Evolutionary conservation across 2,329 filamentous ascomycete species (phyloP).

Genomic region (Cryoendolithus antarcticus): DNA sequence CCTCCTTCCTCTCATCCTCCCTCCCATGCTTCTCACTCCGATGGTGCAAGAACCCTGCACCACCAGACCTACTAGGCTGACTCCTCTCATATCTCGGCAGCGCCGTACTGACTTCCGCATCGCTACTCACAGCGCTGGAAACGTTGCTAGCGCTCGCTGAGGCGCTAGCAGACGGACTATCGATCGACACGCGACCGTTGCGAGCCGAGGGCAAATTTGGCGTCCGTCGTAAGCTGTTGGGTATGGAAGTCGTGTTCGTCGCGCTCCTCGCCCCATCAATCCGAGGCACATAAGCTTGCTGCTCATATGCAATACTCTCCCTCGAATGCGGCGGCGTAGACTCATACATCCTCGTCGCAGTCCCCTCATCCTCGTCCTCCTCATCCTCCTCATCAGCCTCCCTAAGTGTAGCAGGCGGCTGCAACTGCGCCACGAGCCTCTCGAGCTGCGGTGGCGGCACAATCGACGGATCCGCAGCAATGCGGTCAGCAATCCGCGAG

Average conservation of each 20-base stretch:
- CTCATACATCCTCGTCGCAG: slow-evolving; percentile 6
- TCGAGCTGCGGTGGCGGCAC: slow-evolving; percentile 12
- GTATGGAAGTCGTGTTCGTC: slow-evolving; percentile 2
- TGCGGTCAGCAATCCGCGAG: slow-evolving; percentile 15
- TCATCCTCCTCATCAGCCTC: slow-evolving; percentile 13
- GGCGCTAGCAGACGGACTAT: slow-evolving; percentile 8
- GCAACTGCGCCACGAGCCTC: background rate
- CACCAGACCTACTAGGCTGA: no score
- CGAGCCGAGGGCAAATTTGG: background rate
- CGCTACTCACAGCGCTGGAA: slow-evolving; percentile 21
- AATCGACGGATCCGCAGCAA: slow-evolving; percentile 18
- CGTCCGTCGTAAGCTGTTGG: slow-evolving; percentile 12
- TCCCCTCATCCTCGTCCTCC: slow-evolving; percentile 9
- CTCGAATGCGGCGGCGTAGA: slow-evolving; percentile 5
- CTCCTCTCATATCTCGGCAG: slow-evolving; percentile 20
- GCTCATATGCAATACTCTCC: no score
- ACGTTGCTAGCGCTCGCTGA: slow-evolving; percentile 19
- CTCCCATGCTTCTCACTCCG: no score
- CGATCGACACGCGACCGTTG: slow-evolving; percentile 2
- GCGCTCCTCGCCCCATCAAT: background rate
- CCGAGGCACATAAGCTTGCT: no score
- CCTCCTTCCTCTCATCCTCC: no score
- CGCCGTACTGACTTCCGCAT: slow-evolving; percentile 22
- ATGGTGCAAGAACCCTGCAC: no score
- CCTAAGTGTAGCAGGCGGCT: slow-evolving; percentile 1